Evolutionary conservation across 2,329 filamentous ascomycete species (phyloP), one percentile per base, ranked within the genome.

Genomic region (Didymellaceae sp.): DNA sequence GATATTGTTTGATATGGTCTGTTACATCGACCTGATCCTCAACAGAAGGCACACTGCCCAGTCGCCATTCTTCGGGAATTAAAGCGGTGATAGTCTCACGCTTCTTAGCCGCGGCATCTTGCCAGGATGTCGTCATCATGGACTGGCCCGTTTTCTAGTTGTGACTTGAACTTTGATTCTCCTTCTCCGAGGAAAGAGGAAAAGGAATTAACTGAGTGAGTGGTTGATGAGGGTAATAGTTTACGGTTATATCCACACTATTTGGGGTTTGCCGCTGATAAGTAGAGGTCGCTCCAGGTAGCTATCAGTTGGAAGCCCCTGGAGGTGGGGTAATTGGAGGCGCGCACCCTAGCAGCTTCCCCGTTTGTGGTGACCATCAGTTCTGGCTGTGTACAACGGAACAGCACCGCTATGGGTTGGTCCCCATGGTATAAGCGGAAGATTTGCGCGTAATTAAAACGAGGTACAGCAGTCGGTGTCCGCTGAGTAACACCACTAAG

Each of bases 41-140:
- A 0, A 74, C 63, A 1, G 78, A 68, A 2, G 83, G 83, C 1
- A 82, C 64, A 28, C 68, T 66, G 7, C 73, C 39, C 4, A 86
- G 67, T 17, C 74, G 75, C 84, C 84, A 86, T 71, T 82, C 77
- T 25, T 76, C 45, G 0, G 84, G 83, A 40, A 87, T 85, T 2
- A 80, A 72, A 8, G 77, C 71, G 20, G 81, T 72, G 43, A 84
- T 78, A 0, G 78, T 74, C 24, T 81, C 77, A 31, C 82, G 77
- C 67, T 87, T 87, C 16, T 74, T 72, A 45, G 77, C 71, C 14
- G 79, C 83, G 8, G 72, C 60, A 4, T 70, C 60, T 68, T 82
- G 68, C 84, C 84, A 87, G 47, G 50, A 86, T 51, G 54, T 51
- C 31, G 58, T 32, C 59, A 67, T 69, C 21, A 13, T 52, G 25